Percentiles rank a stretch among this genome's conserved stretches.
Conservation (phyloP, 2,329 filamentous ascomycete genomes). For the Knufia petricola region DNA sequence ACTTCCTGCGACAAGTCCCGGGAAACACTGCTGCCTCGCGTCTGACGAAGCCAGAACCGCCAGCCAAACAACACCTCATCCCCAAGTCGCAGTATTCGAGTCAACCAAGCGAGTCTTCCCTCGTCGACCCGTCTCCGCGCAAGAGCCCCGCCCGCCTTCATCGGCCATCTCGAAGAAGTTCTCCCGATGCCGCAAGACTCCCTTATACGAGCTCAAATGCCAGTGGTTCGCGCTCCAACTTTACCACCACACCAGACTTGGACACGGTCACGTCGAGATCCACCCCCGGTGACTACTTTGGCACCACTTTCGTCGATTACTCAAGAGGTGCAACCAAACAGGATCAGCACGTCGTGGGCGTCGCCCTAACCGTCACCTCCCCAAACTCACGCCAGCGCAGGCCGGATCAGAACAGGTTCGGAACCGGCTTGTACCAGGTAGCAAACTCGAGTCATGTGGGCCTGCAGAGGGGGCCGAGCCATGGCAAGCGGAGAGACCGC, state of each 20-base stretch:
- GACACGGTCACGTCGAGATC: background rate
- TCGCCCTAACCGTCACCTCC: conserved; percentile 4
- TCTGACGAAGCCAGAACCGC: background rate
- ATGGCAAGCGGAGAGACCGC: conserved; percentile 13
- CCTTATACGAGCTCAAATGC: background rate
- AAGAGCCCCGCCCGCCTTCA: background rate
- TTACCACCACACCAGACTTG: conserved; percentile 3
- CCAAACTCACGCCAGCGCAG: background rate
- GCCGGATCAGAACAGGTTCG: conserved; percentile 4
- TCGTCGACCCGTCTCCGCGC: background rate
- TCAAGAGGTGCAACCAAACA: conserved; percentile 5
- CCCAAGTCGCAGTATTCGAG: conserved; percentile 4
- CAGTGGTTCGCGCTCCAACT: background rate
- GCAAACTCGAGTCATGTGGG: conserved; percentile 12
- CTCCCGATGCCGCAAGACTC: background rate
- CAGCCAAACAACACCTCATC: background rate
- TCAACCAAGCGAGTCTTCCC: background rate
- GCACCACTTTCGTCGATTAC: background rate
- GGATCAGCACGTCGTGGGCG: conserved; percentile 5
- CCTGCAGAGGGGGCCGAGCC: conserved; percentile 14
- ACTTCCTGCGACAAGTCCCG: conserved; percentile 12
- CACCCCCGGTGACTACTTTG: conserved; percentile 5
- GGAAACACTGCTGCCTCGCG: background rate
- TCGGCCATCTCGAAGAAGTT: background rate
- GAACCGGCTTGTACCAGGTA: conserved; percentile 21